A percentile compares a stretch with the other conserved stretches of the same genome.
Conservation (phyloP, 305 asterid genomes). For the Caryopteris hybrid region DNA sequence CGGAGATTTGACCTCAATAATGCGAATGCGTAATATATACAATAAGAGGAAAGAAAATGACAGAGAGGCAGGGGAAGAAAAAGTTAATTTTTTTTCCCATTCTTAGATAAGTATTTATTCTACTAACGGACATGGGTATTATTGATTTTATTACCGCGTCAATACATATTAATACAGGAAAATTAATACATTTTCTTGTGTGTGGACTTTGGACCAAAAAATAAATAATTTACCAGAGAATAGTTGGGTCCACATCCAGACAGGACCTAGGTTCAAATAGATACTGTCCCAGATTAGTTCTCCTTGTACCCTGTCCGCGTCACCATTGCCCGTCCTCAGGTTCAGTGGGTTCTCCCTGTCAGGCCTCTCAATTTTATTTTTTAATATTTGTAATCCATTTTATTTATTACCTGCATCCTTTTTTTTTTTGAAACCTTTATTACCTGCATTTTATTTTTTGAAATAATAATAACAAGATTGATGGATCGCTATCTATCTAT, state of each 20-base stretch:
- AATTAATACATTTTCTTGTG: neutral
- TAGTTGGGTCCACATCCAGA: neutral
- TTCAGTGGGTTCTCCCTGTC: no score
- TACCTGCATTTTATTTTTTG: no score
- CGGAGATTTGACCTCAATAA: neutral
- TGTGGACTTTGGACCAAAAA: neutral
- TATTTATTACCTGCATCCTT: no score
- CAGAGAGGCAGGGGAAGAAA: neutral
- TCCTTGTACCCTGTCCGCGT: neutral
- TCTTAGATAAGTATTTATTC: neutral
- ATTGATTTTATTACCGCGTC: neutral
- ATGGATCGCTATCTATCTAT: no score
- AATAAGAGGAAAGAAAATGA: neutral
- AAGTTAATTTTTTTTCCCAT: neutral
- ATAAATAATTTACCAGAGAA: no score
- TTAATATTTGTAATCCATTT: neutral
- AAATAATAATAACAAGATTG: no score
- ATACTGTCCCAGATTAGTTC: conserved; percentile 5
- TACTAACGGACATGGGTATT: neutral
- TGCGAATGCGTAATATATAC: neutral
- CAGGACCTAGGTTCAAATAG: neutral
- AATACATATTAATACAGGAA: neutral
- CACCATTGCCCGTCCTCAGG: neutral
- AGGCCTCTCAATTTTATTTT: no score
- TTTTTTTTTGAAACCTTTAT: no score